phyloP scores from a whole-genome alignment of 352 stramenopile species.

The Phytophthora rubi region DNA sequence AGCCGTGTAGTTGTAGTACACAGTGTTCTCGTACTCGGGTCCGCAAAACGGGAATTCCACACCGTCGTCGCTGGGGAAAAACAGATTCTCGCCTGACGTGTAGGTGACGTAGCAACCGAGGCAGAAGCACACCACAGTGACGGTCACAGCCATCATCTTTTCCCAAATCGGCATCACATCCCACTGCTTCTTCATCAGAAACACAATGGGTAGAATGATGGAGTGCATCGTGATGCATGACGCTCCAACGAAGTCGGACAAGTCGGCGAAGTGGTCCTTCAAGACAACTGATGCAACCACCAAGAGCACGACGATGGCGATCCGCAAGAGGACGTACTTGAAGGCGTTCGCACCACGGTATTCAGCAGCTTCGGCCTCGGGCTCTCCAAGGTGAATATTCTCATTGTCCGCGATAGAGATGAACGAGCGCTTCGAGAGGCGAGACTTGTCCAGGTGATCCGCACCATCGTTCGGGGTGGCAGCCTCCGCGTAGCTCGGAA shows the following conservation, averaged over 20 bases:
- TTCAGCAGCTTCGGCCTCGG: slow-evolving; percentile 25
- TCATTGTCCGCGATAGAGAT: slow-evolving; percentile 38
- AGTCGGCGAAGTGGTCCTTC: slow-evolving; percentile 34
- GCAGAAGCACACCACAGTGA: slow-evolving; percentile 24
- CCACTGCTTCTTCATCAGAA: slow-evolving; percentile 30
- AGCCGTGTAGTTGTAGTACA: slow-evolving; percentile 31
- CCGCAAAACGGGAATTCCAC: slow-evolving; percentile 22
- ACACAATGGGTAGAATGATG: slow-evolving; percentile 29
- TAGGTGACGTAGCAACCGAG: slow-evolving; percentile 30
- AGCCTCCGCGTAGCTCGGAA: slow-evolving; percentile 21
- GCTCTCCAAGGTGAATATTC: slow-evolving; percentile 25
- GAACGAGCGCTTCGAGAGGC: slow-evolving; percentile 24
- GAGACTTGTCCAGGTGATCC: slow-evolving; percentile 21
- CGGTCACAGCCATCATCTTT: slow-evolving; percentile 14
- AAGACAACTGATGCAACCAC: slow-evolving; percentile 29
- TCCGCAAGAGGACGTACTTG: slow-evolving; percentile 33
- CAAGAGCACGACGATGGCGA: slow-evolving; percentile 29
- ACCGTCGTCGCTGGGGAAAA: slow-evolving; percentile 17
- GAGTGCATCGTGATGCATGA: slow-evolving; percentile 37
- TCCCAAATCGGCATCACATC: slow-evolving; percentile 25
- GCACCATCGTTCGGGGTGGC: slow-evolving; percentile 10
- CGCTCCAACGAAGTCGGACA: slow-evolving; percentile 36
- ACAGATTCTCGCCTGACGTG: slow-evolving; percentile 23
- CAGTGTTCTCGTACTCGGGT: slow-evolving; percentile 18
- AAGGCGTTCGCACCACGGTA: slow-evolving; percentile 29